phyloP scores from a whole-genome alignment of 257 asterid species.

The Nicotiana tomentosiformis region DNA sequence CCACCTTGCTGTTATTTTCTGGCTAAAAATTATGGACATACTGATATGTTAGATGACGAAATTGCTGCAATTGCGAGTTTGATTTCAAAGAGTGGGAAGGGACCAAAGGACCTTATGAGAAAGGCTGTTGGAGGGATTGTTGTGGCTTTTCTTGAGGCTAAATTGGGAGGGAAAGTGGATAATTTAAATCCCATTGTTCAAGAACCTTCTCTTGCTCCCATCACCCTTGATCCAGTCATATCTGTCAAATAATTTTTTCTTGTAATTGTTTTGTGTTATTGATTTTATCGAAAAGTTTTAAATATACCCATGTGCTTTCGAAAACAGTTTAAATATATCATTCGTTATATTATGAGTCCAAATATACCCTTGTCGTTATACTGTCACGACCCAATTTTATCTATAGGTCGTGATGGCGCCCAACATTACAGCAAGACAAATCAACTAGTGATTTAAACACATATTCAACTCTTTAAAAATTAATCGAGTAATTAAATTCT shows the following conservation, averaged over 20 bases:
- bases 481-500: too few relatives aligned
- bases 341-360: too few relatives aligned
- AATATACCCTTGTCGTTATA: too few relatives aligned
- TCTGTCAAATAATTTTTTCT: constrained; percentile 1
- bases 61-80: constrained; percentile 28
- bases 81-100: constrained; percentile 48
- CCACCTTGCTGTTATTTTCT: constrained; percentile 64
- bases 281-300: too few relatives aligned
- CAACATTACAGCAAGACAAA: too few relatives aligned
- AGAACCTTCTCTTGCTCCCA: constrained; percentile 45
- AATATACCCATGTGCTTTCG: too few relatives aligned
- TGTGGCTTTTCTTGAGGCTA: constrained; percentile 60
- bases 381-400: too few relatives aligned
- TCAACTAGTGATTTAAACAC: too few relatives aligned
- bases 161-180: constrained; percentile 33
- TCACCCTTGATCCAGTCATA: constrained; percentile 49
- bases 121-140: constrained; percentile 59
- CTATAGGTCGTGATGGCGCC: too few relatives aligned
- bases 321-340: too few relatives aligned
- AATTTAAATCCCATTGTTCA: constrained; percentile 29
- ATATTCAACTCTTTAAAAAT: too few relatives aligned
- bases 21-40: constrained; percentile 62
- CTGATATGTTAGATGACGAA: constrained; percentile 47
- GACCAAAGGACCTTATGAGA: constrained; percentile 44
- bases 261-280: too few relatives aligned